These are phyloP conservation scores for Microcyclospora pomicola DNA, from an alignment of 2,329 filamentous ascomycete species.

Conservation along the genomic window DNA sequence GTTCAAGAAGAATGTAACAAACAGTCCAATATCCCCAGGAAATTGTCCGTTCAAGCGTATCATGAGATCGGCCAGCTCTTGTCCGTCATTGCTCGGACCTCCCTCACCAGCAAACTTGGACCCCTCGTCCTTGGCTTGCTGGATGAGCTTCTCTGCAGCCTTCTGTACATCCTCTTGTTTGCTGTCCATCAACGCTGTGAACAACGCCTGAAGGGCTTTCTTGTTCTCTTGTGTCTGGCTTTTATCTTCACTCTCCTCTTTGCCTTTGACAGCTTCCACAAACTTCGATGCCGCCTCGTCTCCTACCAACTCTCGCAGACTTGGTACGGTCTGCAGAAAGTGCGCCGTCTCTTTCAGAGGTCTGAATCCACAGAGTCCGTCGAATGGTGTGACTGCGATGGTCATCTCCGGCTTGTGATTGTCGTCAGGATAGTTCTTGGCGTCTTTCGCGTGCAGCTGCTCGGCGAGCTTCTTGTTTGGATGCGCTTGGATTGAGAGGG, in stretches of 20 bases:
- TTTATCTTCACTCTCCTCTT: constrained; percentile 36
- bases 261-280: constrained; percentile 36
- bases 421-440: constrained; percentile 95
- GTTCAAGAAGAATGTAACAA: constrained; percentile 95
- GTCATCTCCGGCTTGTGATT: constrained; percentile 99
- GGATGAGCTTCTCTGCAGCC: constrained; percentile 55
- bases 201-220: constrained; percentile 59
- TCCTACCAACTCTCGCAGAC: constrained; percentile 34
- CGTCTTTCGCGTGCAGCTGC: constrained; percentile 68
- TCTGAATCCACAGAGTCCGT: constrained; percentile 90
- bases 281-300: constrained; percentile 34
- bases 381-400: constrained; percentile 90
- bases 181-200: constrained; percentile 69
- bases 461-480: constrained; percentile 61
- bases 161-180: constrained; percentile 50
- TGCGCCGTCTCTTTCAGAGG: constrained; percentile 75
- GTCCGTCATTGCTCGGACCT: constrained; percentile 51
- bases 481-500: constrained; percentile 91
- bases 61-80: constrained; percentile 64
- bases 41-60: constrained; percentile 69
- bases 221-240: constrained; percentile 48
- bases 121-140: constrained; percentile 54
- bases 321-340: constrained; percentile 56
- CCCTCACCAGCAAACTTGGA: constrained; percentile 62
- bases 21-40: constrained; percentile 78